Evolutionary conservation across 2,329 filamentous ascomycete species (phyloP), one percentile per base, ranked within the genome.

Genomic region (Blastomyces silverae): DNA sequence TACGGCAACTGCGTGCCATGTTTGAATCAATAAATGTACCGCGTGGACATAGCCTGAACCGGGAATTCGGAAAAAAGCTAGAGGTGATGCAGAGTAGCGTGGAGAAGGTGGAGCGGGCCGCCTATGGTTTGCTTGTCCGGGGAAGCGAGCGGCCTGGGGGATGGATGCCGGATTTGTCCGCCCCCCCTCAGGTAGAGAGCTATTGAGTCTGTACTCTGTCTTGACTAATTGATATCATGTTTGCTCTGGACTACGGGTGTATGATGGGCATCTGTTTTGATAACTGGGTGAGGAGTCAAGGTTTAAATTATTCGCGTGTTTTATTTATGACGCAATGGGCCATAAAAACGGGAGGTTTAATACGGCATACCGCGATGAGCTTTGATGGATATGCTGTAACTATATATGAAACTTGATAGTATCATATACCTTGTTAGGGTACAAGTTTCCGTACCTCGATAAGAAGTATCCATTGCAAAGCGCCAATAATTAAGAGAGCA

Each of bases 131-230:
- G 69, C 86, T 89, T 39, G 90, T 99, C 28, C 83, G 94, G 62
- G 93, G 93, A 0, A 90, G 88, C 62, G 94, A 99, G 80, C 81
- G 92, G 67, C 93, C 93, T 0, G 90, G 89, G 73, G 93, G 93
- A 0, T 97, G 93, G 93, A 84, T 94, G 73, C 93, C 92, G 3
- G 92, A 96, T 73, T 76, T 90, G 73, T 78, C 79, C 31, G 78
- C 72, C 28, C 76, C 76, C 25, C 74, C 74, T 62, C 75, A 75
- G 58, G 75, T 78, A 59, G 75, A 78, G 60, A 75, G 70, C 61
- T 77, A 77, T 69, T 79, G 67, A 75, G 10, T 46, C 37, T 22
- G 25, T 52, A 58, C 50, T 48, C 28, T 61, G 10, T 50, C 28
- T n/a, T 5, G 10, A 8, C 10, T 34, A 7, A 53, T 31, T 25